Evolutionary conservation across 352 stramenopile genomes (phyloP).

Genomic region (Globisporangium lucens): DNA sequence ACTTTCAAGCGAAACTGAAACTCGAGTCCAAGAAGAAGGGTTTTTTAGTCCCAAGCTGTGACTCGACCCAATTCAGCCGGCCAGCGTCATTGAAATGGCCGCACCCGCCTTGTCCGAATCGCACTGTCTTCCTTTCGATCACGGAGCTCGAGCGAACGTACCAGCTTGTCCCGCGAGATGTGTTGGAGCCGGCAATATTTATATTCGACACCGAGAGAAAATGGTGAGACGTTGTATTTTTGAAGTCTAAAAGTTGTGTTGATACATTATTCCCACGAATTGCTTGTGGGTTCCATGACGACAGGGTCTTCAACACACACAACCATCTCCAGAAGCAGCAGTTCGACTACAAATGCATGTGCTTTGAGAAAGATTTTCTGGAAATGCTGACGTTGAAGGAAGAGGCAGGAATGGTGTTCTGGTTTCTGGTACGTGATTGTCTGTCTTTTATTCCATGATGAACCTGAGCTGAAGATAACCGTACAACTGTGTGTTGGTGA

Average conservation of each 20-base stretch:
- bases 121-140: conserved; percentile 76
- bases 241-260: not conserved
- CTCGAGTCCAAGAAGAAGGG: conserved; percentile 17
- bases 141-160: conserved; percentile 56
- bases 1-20: conserved; percentile 20
- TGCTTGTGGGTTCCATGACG: not conserved
- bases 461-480: not conserved
- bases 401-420: conserved; percentile 66
- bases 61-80: conserved; percentile 19
- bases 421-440: conserved; percentile 52
- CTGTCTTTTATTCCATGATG: not conserved
- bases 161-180: conserved; percentile 58
- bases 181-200: conserved; percentile 56
- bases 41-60: not conserved
- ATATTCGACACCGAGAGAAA: conserved; percentile 69
- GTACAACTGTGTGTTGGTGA: not conserved
- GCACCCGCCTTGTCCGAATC: conserved; percentile 41
- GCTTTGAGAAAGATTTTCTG: conserved; percentile 70
- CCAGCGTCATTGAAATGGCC: conserved; percentile 60
- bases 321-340: conserved; percentile 60
- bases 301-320: conserved; percentile 67
- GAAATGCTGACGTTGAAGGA: conserved; percentile 76
- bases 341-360: conserved; percentile 79
- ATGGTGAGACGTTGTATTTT: conserved; percentile 31
- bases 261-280: not conserved